Evolutionary conservation across 805 yeast genomes (phyloP).

Genomic region (Monosporozyma servazzii): DNA sequence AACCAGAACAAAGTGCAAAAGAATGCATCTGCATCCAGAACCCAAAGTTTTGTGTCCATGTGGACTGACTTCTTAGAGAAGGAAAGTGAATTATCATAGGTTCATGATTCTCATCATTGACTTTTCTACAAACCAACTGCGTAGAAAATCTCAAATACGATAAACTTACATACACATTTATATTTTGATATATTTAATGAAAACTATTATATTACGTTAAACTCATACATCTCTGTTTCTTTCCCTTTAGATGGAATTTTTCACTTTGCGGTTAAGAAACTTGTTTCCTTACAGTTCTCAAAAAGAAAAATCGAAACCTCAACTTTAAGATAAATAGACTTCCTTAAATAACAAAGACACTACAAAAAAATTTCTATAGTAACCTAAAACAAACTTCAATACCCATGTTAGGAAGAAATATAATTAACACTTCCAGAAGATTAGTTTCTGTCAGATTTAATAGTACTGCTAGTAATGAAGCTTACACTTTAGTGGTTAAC

Average conservation of each 20-base stretch:
- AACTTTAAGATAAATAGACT: background rate
- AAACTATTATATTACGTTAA: background rate
- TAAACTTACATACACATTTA: background rate
- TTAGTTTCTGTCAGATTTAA: constrained; percentile 23
- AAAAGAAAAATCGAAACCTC: background rate
- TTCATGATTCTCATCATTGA: background rate
- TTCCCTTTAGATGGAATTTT: background rate
- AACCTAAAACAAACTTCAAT: background rate
- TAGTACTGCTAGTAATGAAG: constrained; percentile 21
- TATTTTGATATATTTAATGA: background rate
- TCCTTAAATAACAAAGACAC: background rate
- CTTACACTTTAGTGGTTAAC: constrained; percentile 29
- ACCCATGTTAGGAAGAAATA: background rate
- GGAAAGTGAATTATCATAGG: constrained; percentile 39
- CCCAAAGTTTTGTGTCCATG: constrained; percentile 55
- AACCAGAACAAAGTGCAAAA: constrained; percentile 6
- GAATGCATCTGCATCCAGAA: constrained; percentile 26
- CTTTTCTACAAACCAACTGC: background rate
- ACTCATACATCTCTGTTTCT: background rate
- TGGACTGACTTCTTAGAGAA: constrained; percentile 78
- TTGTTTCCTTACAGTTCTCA: background rate
- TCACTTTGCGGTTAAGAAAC: background rate
- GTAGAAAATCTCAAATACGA: constrained; percentile 3
- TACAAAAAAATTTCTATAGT: background rate
- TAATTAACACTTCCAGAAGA: background rate